Conservation (phyloP, 495 filamentous ascomycete species). For the Jackrogersella multiformis region DNA sequence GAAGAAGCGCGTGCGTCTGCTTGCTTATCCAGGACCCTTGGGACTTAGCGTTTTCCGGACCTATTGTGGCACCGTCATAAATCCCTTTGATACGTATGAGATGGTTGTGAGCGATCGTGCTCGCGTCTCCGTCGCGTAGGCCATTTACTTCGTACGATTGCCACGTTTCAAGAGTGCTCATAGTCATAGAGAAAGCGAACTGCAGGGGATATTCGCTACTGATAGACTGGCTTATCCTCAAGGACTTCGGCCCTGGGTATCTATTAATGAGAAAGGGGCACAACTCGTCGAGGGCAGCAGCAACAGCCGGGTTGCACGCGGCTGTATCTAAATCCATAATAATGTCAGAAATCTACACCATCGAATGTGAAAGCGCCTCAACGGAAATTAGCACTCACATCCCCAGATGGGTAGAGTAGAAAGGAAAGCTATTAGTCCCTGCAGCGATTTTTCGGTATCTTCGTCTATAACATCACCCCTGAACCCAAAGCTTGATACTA, state of each 20-base stretch:
- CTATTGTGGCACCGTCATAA: not conserved
- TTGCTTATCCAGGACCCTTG: conserved; percentile 25
- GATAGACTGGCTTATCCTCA: conserved; percentile 5
- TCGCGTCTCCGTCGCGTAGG: not conserved
- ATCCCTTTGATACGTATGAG: not conserved
- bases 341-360: not conserved
- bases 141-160: not conserved
- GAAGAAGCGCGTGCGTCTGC: conserved; percentile 26
- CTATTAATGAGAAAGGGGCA: conserved; percentile 2
- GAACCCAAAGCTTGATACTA: conserved; percentile 10
- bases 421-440: conserved; percentile 26
- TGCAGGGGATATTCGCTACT: conserved; percentile 16
- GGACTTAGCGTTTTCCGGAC: conserved; percentile 12
- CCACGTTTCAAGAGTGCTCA: conserved; percentile 17
- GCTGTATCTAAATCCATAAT: conserved; percentile 5
- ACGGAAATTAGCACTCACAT: conserved; percentile 12
- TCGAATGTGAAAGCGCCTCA: not conserved
- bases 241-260: not conserved
- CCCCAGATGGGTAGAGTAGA: conserved; percentile 37
- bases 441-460: conserved; percentile 17
- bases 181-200: conserved; percentile 26
- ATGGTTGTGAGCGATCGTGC: not conserved
- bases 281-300: conserved; percentile 13
- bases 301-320: not conserved
- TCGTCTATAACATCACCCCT: conserved; percentile 1